These are phyloP conservation scores for Urtica urens DNA, from an alignment of 306 rosid genomes.

Conservation along the genomic window DNA sequence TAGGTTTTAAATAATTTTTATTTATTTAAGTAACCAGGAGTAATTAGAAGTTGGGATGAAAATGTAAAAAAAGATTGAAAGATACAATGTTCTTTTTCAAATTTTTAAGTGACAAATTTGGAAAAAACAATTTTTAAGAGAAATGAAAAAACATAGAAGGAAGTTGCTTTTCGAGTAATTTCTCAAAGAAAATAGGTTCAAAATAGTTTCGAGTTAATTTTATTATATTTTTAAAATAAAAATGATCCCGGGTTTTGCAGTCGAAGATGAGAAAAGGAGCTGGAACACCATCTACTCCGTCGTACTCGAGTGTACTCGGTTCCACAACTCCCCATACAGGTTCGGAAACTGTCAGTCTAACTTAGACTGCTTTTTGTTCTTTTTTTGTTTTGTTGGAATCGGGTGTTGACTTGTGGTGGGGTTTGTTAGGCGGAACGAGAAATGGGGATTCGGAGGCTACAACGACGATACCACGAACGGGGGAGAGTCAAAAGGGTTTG, in stretches of 20 bases:
- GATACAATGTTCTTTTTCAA: too few relatives aligned
- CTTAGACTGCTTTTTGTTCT: conserved; percentile 2
- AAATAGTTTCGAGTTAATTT: neutral
- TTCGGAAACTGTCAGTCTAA: too few relatives aligned
- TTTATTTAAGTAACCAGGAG: too few relatives aligned
- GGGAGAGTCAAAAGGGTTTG: conserved; percentile 33
- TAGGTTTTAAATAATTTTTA: too few relatives aligned
- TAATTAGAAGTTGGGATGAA: too few relatives aligned
- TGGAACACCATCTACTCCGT: conserved; percentile 30
- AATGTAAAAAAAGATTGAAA: too few relatives aligned
- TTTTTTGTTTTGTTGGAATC: neutral
- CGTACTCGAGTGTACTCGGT: conserved; percentile 26
- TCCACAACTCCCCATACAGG: conserved; percentile 39
- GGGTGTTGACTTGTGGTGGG: neutral
- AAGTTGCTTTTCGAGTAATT: too few relatives aligned
- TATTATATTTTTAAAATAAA: neutral
- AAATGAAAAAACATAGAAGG: too few relatives aligned
- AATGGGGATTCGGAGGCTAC: conserved; percentile 45
- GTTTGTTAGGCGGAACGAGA: conserved; percentile 35
- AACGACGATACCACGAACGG: conserved; percentile 34
- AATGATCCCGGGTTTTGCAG: too few relatives aligned
- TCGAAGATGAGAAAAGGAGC: conserved; percentile 77
- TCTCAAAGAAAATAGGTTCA: too few relatives aligned
- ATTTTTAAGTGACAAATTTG: too few relatives aligned
- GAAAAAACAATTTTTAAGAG: too few relatives aligned